Evolutionary conservation across 2,329 filamentous ascomycete genomes (phyloP), one percentile per base, ranked within the genome.

Genomic region (Calonectria crousiana): DNA sequence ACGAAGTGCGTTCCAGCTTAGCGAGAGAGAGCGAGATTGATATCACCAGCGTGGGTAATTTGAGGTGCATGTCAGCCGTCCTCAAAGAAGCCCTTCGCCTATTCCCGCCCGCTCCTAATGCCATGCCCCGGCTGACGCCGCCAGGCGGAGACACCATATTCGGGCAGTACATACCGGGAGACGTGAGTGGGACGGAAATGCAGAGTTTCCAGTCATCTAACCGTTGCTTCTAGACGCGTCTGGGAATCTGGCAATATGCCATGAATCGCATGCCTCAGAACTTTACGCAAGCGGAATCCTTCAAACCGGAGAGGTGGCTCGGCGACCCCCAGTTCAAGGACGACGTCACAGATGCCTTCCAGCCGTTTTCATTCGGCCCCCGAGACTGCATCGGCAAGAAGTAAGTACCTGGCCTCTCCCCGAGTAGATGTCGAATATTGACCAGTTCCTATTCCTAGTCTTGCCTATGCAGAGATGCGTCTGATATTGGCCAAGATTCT

Each of bases 371-470:
- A 8, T 49, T 62, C n/a, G 72, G 72, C 4, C 72, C 72, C 1
- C 56, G 72, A 51, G 67, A 74, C 4, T 74, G 72, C 32, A 49
- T 74, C 2, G 72, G 72, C 9, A 74, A 72, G 28, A 74, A 74
- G 72, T 72, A 14, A 49, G 72, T 26, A 16, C 32, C 20, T n/a
- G 20, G 4, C 32, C 11, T 20, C 18, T 3, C 20, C 34, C 28
- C 6, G 53, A 32, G 13, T 20, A 18, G 11, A 11, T 32, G 10
- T 64, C 18, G 16, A 32, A 32, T n/a, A 32, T 20, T 64, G 23
- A 60, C 56, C 2, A 23, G 6, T 8, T n/a, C 4, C 16, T 5
- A 64, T 8, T n/a, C 4, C 16, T 5, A 64, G 60, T 64, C 60
- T 64, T 20, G 60, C 60, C 16, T 64, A 64, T 36, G 38, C 60